Evolutionary conservation across 2,329 filamentous ascomycete species (phyloP), one percentile per base, ranked within the genome.

Genomic region (Lachnellula cervina): DNA sequence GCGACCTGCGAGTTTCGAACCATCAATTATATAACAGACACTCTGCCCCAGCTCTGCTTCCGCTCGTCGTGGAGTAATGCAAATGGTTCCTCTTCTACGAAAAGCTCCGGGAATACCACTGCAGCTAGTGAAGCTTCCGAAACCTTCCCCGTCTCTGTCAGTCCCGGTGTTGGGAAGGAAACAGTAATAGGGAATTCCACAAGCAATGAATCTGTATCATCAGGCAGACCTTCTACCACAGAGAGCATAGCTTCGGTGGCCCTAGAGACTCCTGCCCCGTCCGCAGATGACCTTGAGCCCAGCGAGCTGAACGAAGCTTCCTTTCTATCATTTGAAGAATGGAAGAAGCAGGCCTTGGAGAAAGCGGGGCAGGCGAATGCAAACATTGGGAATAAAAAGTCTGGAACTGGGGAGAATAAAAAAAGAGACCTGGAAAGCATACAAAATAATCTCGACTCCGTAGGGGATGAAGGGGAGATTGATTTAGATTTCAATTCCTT

Each of bases 271-370:
- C 48, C 49, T 19, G 52, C 58, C 17, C 35, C 52, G 13, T 50
- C 57, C 6, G 53, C 54, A 16, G 60, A 65, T 44, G 45, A 49
- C 16, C 52, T 59, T 2, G 65, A 68, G 21, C 57, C 56, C 8
- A 66, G 63, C 25, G 67, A 70, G 55, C 52, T 70, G 28, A 64
- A 68, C 34, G 88, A 89, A 63, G 82, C 86, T 46, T 87, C 91
- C 6, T 97, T 97, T 70, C 84, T 97, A 65, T 97, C 94, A 0
- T 99, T 99, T 65, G 94, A 97, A 70, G 93, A 97, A 66, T 99
- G 94, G 94, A 97, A 96, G 74, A 90, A 88, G 67, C 88, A 92
- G 77, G 96, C 96, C 74, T 76, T 97, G 17, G 89, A 87, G 51
- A 89, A 90, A 68, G 87, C 84, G 3, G 93, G 90, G 13, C 93